Base-by-base conservation (phyloP, 345 rosid genomes). In the Corymbia maculata region DNA sequence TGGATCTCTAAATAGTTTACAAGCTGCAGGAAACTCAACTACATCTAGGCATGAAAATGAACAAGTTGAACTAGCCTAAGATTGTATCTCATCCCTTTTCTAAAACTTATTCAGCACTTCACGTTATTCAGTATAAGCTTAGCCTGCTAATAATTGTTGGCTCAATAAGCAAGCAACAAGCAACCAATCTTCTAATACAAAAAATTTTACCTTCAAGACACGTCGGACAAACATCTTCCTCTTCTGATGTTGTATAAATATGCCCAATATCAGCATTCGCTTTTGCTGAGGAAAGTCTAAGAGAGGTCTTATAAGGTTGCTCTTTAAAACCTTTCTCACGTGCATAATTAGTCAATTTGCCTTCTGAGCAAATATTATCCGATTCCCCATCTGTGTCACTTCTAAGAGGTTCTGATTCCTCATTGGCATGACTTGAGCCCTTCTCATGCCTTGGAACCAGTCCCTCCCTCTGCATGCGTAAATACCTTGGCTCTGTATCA, bases 171-270 rank as follows among this genome's bases (percentile, higher is more conserved):
- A 61, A 42, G 44, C 17, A 32, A 49, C 52, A 51, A 47, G 89
- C 87, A 64, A 86, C 53, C 28, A 44, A 53, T n/a, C 86, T 88
- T 36, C 59, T 88, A 87, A 51, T 87, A 47, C 19, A 88, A 86
- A 68, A 52, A 86, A 47, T 64, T 85, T 50, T 94, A 98, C 99
- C 99, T 91, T 98, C 99, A 88, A 97, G 99, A 92, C 99, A 98
- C 21, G 99, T 98, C 82, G 99, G 99, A 87, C 99, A 98, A 88
- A 94, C 93, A 91, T 98, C 99, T 92, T 98, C 99, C 21, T 98
- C 99, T 86, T 97, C 99, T 57, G 97, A 89, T 17, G 92, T 87
- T 50, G 93, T 79, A 93, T 94, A 95, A 86, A 94, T 17, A 55
- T 91, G 89, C 52, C 93, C 96, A 88, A 89, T 86, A 88, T 94